A percentile compares a stretch with the other conserved stretches of the same genome.
Evolutionary conservation across 2,329 filamentous ascomycete genomes (phyloP).

Genomic region (Penicillium sp.): DNA sequence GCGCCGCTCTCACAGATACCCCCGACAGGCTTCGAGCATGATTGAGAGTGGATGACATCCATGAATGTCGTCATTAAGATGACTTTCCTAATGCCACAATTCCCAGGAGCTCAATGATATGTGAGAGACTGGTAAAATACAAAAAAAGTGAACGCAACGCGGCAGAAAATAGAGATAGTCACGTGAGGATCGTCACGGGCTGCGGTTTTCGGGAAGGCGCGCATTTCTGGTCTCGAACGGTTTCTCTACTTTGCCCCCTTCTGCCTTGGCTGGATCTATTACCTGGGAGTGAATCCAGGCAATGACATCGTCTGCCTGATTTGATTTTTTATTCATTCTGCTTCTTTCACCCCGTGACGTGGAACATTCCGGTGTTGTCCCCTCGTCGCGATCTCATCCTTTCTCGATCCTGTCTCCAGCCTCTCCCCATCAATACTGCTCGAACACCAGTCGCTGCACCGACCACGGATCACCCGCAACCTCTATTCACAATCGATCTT

Average conservation of each 20-base stretch:
- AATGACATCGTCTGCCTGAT: background rate
- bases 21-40: slow-evolving; percentile 37
- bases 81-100: slow-evolving; percentile 13
- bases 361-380: slow-evolving; percentile 18
- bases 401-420: slow-evolving; percentile 22
- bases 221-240: slow-evolving; percentile 22
- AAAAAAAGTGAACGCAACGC: slow-evolving; percentile 7
- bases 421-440: slow-evolving; percentile 29
- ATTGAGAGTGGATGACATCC: slow-evolving; percentile 43
- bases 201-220: slow-evolving; percentile 31
- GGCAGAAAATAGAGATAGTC: slow-evolving; percentile 27
- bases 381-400: slow-evolving; percentile 28
- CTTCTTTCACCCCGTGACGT: slow-evolving; percentile 5
- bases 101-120: slow-evolving; percentile 5
- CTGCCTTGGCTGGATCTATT: slow-evolving; percentile 1
- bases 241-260: slow-evolving; percentile 21
- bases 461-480: slow-evolving; percentile 22
- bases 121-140: background rate
- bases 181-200: slow-evolving; percentile 35
- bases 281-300: background rate
- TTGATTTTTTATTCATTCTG: slow-evolving; percentile 6
- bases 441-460: slow-evolving; percentile 16
- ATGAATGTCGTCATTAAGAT: slow-evolving; percentile 34
- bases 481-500: slow-evolving; percentile 9
- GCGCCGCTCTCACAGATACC: slow-evolving; percentile 35